Evolutionary conservation across 2,329 filamentous ascomycete genomes (phyloP), one percentile per base, ranked within the genome.

Genomic region (Microcera coccophila): DNA sequence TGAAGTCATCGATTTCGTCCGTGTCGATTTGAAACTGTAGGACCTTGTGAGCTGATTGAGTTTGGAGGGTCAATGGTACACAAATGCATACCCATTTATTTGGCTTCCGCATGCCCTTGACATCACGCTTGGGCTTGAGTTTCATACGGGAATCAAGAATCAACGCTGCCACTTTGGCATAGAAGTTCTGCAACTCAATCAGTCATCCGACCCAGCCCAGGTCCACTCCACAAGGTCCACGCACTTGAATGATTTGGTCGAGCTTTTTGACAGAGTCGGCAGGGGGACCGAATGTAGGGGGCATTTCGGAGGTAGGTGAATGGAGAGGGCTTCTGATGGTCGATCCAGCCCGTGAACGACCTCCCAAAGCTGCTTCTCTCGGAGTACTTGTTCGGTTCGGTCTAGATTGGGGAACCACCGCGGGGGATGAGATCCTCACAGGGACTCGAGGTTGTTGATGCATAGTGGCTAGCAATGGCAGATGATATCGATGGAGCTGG

Each of bases 11-110:
- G 50, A 91, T 91, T 57, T 98, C 93, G 57, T 95, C 87, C 34
- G 95, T 84, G 54, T 95, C 86, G 55, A 96, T 82, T 72, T 95
- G 94, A 69, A 96, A 98, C 93, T 97, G 59, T 35, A 38, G 22
- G 5, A 32, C 18, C 9, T 8, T 22, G n/a, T n/a, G n/a, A n/a
- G n/a, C n/a, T n/a, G n/a, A n/a, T n/a, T n/a, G n/a, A n/a, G n/a
- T n/a, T n/a, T n/a, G n/a, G n/a, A n/a, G n/a, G 28, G 45, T 56
- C 29, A 58, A 36, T n/a, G 16, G 18, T 3, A 19, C 24, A 15
- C 19, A 11, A 35, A 26, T 26, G 72, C 84, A 49, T 77, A 91
- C 89, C 88, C 89, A 95, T 81, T 87, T 89, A 62, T 93, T 94
- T 38, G 85, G 76, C 65, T 84, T 85, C 49, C 79, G 63, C 17